Evolutionary conservation across 352 stramenopile species (phyloP).

Genomic region (Phytophthora pini): DNA sequence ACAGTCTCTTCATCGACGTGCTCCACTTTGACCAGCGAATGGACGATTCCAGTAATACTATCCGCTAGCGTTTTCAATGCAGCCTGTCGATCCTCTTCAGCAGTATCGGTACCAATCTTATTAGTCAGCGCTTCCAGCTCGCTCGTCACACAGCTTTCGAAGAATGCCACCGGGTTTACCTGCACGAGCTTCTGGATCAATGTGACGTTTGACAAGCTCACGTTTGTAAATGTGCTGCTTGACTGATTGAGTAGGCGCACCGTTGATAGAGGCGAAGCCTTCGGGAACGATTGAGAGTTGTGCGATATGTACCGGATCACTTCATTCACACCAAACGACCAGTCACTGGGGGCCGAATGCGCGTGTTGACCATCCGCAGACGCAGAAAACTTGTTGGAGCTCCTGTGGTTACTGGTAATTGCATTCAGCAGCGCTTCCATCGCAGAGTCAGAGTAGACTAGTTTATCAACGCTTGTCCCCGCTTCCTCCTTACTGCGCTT

Average conservation of each 20-base stretch:
- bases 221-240: slow-evolving; percentile 40
- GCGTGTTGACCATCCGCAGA: slow-evolving; percentile 77
- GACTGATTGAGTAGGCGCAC: slow-evolving; percentile 65
- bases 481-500: slow-evolving; percentile 31
- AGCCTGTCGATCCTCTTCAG: slow-evolving; percentile 70
- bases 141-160: slow-evolving; percentile 30
- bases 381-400: slow-evolving; percentile 59
- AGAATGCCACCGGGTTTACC: slow-evolving; percentile 46
- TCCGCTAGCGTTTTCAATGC: slow-evolving; percentile 62
- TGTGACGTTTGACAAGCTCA: slow-evolving; percentile 47
- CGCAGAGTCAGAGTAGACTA: slow-evolving; percentile 59
- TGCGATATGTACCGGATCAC: slow-evolving; percentile 60
- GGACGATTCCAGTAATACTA: slow-evolving; percentile 54
- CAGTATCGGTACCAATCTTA: slow-evolving; percentile 46
- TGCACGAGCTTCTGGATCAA: slow-evolving; percentile 59
- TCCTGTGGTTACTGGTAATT: slow-evolving; percentile 71
- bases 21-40: slow-evolving; percentile 45
- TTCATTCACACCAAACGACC: slow-evolving; percentile 79
- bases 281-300: slow-evolving; percentile 52
- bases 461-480: slow-evolving; percentile 21
- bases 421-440: slow-evolving; percentile 48
- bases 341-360: slow-evolving; percentile 69
- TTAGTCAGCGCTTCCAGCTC: slow-evolving; percentile 42
- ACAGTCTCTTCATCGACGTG: slow-evolving; percentile 21
- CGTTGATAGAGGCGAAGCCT: slow-evolving; percentile 54